phyloP scores from a whole-genome alignment of 768 basidiomycete species.

The Mycena floridula region DNA sequence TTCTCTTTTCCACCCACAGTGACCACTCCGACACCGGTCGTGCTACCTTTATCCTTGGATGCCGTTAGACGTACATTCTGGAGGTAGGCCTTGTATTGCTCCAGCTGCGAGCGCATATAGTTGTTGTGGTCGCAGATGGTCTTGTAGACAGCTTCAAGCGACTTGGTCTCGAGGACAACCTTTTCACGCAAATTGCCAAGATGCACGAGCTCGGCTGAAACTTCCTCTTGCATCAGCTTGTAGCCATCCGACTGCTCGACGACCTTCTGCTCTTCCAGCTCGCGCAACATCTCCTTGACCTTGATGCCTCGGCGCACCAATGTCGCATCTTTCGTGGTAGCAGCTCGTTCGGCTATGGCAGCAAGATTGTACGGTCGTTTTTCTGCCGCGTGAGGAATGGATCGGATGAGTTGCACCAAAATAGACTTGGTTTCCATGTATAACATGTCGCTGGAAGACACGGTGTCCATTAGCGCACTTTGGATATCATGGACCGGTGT shows the following conservation, averaged over 20 bases:
- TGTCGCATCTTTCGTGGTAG: constrained; percentile 94
- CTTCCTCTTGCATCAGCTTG: constrained; percentile 97
- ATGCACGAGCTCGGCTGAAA: constrained; percentile 90
- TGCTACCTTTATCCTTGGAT: constrained; percentile 81
- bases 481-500: constrained; percentile 98
- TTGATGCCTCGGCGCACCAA: constrained; percentile 98
- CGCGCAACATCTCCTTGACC: constrained; percentile 97
- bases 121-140: constrained; percentile 99
- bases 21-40: constrained; percentile 89
- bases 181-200: constrained; percentile 96
- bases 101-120: constrained; percentile 91
- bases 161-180: constrained; percentile 86
- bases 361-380: constrained; percentile 86
- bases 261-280: constrained; percentile 86
- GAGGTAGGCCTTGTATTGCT: constrained; percentile 99
- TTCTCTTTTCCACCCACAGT: constrained; percentile 97
- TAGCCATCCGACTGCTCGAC: constrained; percentile 80
- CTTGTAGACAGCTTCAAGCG: constrained; percentile 96
- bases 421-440: constrained; percentile 99
- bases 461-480: constrained; percentile 92
- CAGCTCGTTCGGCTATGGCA: constrained; percentile 88
- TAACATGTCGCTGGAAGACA: constrained; percentile 96
- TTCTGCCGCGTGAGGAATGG: constrained; percentile 78
- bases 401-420: constrained; percentile 95
- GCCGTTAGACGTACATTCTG: constrained; percentile 94